Evolutionary conservation across 1,139 yeast genomes (phyloP), one percentile per base, ranked within the genome.

Genomic region (Hanseniaspora sp.): DNA sequence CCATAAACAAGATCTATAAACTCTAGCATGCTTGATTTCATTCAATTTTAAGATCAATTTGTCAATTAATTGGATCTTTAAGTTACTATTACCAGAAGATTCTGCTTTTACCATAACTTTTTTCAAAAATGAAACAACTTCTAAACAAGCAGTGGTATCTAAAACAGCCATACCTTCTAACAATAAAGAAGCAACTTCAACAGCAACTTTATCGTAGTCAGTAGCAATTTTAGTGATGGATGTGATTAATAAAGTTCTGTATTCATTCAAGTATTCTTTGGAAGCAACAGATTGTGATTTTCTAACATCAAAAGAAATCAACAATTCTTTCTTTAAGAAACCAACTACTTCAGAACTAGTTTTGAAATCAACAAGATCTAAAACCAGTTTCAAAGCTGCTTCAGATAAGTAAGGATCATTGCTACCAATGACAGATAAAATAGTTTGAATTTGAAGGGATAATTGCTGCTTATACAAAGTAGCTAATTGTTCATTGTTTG

Each of bases 41-140:
- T 80, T 80, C 63, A 94, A 73, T 9, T 88, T 74, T 15, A 66
- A 67, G 51, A 88, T 71, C 58, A 94, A 76, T 60, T 85, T 81
- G 48, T 72, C 70, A 55, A 94, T 69, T 55, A 90, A 84, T 30
- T 79, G 71, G 48, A 75, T 71, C 65, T 96, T 80, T 60, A 87
- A 75, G 58, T 81, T 80, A 15, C 11, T 18, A 23, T 51, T 51
- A 8, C 33, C 38, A 34, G 41, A 38, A 35, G 49, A 11, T 35
- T 96, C 96, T 75, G 83, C 90, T 63, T 85, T 85, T 68, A 90
- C 96, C 58, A 90, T 86, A 53, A 90, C 95, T 67, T 92, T 96
- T 67, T 92, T 92, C 60, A 90, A 85, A 69, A 92, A 92, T 15
- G 83, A 71, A 56, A 94, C 79, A 51, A 92, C 95, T 61, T 90